A percentile compares a stretch with the other conserved stretches of the same genome.
phyloP scores from a whole-genome alignment of 768 basidiomycete genomes.

The Tricholoma hemisulphureum region DNA sequence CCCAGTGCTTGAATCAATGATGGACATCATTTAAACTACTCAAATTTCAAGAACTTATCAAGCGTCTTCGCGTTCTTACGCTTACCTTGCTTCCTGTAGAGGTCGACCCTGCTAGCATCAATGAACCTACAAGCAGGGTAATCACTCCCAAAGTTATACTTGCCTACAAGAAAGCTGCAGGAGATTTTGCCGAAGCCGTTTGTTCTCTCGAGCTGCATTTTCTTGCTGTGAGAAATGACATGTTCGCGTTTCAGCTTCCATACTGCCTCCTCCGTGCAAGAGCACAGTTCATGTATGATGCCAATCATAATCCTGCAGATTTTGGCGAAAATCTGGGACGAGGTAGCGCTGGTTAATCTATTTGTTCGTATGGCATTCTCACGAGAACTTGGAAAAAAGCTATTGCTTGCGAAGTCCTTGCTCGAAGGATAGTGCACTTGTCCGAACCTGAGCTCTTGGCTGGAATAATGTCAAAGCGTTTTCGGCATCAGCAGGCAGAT shows the following conservation, averaged over 20 bases:
- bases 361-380: background rate
- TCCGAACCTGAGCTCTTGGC: slow-evolving; percentile 61
- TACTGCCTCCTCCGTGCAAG: slow-evolving; percentile 77
- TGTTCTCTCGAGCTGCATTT: slow-evolving; percentile 21
- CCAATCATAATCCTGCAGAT: slow-evolving; percentile 77
- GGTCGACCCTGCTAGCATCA: slow-evolving; percentile 64
- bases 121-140: slow-evolving; percentile 76
- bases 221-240: background rate
- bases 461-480: slow-evolving; percentile 76
- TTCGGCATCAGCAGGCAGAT: slow-evolving; percentile 66
- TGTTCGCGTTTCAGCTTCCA: slow-evolving; percentile 46
- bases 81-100: slow-evolving; percentile 76
- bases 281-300: slow-evolving; percentile 80
- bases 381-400: slow-evolving; percentile 44
- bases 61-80: slow-evolving; percentile 74
- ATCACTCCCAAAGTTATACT: slow-evolving; percentile 79
- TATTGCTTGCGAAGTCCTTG: slow-evolving; percentile 80
- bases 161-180: slow-evolving; percentile 77
- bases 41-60: slow-evolving; percentile 63
- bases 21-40: background rate
- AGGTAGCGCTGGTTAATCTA: slow-evolving; percentile 43
- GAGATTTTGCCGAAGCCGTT: slow-evolving; percentile 85
- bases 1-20: background rate
- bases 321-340: slow-evolving; percentile 83
- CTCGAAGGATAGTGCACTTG: slow-evolving; percentile 74